Conservation (phyloP, 1,139 yeast species). For the Blastobotrys arbuscula region DNA sequence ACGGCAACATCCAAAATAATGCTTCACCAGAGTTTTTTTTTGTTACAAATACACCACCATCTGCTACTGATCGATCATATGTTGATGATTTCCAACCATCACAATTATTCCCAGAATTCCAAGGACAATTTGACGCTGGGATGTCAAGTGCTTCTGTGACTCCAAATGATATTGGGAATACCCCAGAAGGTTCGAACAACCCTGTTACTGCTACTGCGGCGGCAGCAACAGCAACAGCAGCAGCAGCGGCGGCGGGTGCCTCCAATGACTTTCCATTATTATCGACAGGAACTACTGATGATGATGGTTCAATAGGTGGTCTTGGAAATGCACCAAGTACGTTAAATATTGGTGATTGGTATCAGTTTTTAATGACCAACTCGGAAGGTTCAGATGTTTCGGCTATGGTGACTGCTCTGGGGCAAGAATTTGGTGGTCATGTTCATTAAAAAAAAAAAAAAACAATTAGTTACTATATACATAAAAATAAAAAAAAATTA, state of each 20-base stretch:
- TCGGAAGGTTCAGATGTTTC: constrained; percentile 13
- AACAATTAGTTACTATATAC: neutral
- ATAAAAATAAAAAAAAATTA: constrained; percentile 1
- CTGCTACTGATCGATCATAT: constrained; percentile 13
- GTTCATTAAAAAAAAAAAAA: neutral
- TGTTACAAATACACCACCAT: constrained; percentile 34
- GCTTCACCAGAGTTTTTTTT: constrained; percentile 32
- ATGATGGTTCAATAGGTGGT: neutral
- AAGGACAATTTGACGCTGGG: constrained; percentile 4
- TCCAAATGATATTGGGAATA: neutral
- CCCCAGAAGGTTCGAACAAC: neutral
- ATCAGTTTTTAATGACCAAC: constrained; percentile 31
- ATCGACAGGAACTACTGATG: constrained; percentile 8
- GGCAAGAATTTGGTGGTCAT: neutral
- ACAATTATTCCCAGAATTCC: constrained; percentile 35
- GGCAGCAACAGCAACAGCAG: neutral
- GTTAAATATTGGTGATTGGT: constrained; percentile 38
- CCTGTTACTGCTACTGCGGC: neutral
- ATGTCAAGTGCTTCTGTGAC: constrained; percentile 5
- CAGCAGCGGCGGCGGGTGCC: neutral
- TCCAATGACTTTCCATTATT: neutral
- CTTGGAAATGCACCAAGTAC: constrained; percentile 28
- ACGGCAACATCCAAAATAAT: neutral
- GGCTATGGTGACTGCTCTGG: constrained; percentile 8
- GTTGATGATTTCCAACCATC: constrained; percentile 37